Percentiles rank a stretch among this genome's conserved stretches.
These are phyloP conservation scores for Myxozyma neglecta DNA, from an alignment of 805 yeast genomes.

Conservation along the genomic window DNA sequence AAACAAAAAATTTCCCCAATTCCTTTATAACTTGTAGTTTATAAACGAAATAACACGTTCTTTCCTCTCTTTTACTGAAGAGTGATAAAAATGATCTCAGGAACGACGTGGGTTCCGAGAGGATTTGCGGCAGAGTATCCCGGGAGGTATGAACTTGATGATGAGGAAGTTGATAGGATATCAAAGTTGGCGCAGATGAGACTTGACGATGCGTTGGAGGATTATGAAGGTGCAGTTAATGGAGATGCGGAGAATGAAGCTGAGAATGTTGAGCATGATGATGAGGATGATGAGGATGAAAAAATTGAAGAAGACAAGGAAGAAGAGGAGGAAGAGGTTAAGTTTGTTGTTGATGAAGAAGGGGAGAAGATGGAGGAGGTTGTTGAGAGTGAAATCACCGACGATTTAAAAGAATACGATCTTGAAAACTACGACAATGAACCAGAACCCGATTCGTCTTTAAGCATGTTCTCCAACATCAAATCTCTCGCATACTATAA, in stretches of 20 bases:
- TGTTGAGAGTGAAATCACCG: constrained; percentile 48
- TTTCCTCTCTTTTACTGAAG: neutral
- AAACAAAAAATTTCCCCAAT: neutral
- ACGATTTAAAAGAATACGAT: constrained; percentile 84
- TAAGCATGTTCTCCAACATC: constrained; percentile 49
- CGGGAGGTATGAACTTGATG: constrained; percentile 80
- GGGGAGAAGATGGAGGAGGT: constrained; percentile 21
- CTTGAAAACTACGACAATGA: constrained; percentile 81
- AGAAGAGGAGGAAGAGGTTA: constrained; percentile 35
- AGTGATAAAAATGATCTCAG: constrained; percentile 66
- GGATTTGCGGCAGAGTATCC: constrained; percentile 95
- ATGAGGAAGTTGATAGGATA: constrained; percentile 89
- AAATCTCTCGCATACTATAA: constrained; percentile 45
- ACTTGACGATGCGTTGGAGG: constrained; percentile 71
- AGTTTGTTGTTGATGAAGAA: constrained; percentile 5
- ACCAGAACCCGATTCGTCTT: constrained; percentile 50
- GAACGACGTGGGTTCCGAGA: constrained; percentile 93
- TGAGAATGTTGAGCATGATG: constrained; percentile 22
- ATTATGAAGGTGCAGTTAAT: constrained; percentile 50
- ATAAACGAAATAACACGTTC: neutral
- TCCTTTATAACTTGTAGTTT: neutral
- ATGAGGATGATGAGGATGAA: constrained; percentile 21
- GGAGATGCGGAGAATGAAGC: constrained; percentile 13
- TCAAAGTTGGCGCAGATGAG: constrained; percentile 80
- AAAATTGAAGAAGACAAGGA: constrained; percentile 35